phyloP scores from a whole-genome alignment of 2,329 filamentous ascomycete species.

The Xylariaceae sp. region DNA sequence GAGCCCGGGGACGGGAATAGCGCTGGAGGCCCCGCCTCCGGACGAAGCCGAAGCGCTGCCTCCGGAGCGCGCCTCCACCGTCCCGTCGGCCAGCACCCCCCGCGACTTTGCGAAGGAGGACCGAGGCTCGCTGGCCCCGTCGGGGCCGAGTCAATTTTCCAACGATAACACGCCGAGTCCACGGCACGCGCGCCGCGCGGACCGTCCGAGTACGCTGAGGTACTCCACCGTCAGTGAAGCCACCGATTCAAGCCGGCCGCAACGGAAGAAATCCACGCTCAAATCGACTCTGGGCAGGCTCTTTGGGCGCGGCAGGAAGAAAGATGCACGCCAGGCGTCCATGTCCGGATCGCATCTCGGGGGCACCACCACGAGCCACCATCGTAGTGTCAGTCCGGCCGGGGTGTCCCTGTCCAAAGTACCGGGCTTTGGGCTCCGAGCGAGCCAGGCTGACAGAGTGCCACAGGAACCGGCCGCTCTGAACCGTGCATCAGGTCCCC shows the following conservation, averaged over 20 bases:
- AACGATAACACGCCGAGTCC: slow-evolving; percentile 18
- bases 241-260: slow-evolving; percentile 31
- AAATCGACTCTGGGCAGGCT: slow-evolving; percentile 48
- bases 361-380: slow-evolving; percentile 26
- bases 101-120: slow-evolving; percentile 14
- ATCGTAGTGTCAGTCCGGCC: slow-evolving; percentile 40
- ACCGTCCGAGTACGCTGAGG: slow-evolving; percentile 33
- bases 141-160: slow-evolving; percentile 20
- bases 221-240: slow-evolving; percentile 42
- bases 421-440: no score
- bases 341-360: slow-evolving; percentile 20
- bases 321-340: slow-evolving; percentile 28
- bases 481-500: slow-evolving; percentile 20
- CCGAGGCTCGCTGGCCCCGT: slow-evolving; percentile 15
- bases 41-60: slow-evolving; percentile 11
- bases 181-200: slow-evolving; percentile 27
- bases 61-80: slow-evolving; percentile 13
- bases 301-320: slow-evolving; percentile 46
- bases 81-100: slow-evolving; percentile 13
- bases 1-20: slow-evolving; percentile 32
- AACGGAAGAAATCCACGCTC: slow-evolving; percentile 51
- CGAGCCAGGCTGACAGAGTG: neutral
- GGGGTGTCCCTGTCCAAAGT: no score
- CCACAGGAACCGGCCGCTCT: slow-evolving; percentile 32
- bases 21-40: slow-evolving; percentile 26